Percentiles rank a stretch among this genome's conserved stretches.
phyloP scores from a whole-genome alignment of 2,329 filamentous ascomycete genomes.

The Penicillium sp. region DNA sequence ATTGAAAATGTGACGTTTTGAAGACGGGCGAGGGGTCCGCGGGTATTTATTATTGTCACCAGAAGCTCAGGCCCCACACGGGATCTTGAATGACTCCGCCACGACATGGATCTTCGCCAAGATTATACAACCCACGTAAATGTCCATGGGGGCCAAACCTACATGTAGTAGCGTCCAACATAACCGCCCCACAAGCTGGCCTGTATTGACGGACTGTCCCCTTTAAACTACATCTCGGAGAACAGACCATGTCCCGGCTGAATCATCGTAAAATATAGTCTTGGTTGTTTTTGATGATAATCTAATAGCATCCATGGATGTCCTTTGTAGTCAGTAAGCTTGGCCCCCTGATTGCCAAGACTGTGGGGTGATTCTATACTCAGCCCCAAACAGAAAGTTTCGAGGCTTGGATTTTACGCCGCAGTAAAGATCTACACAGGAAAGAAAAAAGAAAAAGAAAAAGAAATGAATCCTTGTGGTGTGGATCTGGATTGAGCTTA shows the following conservation, averaged over 20 bases:
- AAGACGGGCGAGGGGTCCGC: background rate
- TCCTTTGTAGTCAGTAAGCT: background rate
- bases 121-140: background rate
- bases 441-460: background rate
- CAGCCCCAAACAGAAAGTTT: background rate
- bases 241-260: background rate
- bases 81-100: background rate
- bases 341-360: background rate
- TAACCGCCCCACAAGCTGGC: background rate
- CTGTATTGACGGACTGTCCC: background rate
- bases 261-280: background rate
- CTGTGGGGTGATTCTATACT: background rate
- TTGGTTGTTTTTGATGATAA: background rate
- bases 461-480: background rate
- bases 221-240: background rate
- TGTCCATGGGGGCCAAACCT: background rate
- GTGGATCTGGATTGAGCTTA: background rate
- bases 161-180: background rate
- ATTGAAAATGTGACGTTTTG: background rate
- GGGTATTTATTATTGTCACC: background rate
- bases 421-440: background rate
- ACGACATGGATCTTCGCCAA: background rate
- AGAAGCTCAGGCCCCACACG: background rate
- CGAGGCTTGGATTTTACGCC: background rate
- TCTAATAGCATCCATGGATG: background rate